These are phyloP conservation scores for Neonectria neomacrospora DNA, from an alignment of 2,329 filamentous ascomycete genomes.

Conservation along the genomic window DNA sequence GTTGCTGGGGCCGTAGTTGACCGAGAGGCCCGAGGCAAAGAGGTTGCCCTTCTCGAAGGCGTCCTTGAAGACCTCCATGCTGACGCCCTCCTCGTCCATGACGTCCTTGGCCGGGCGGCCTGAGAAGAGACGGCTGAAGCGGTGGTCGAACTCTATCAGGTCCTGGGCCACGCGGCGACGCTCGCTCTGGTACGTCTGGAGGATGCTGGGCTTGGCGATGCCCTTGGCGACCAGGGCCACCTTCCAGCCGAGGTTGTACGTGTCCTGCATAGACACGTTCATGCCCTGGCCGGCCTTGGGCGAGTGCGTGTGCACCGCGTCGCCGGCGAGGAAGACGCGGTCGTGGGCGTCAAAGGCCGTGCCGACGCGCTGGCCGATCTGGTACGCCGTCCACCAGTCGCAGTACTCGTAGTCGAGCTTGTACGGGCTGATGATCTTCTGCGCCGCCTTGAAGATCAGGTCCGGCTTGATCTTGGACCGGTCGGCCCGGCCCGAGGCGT, in stretches of 20 bases:
- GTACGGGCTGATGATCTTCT: constrained; percentile 74
- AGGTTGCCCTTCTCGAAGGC: constrained; percentile 68
- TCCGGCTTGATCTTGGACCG: constrained; percentile 72
- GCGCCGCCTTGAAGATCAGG: constrained; percentile 70
- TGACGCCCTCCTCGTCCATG: constrained; percentile 69
- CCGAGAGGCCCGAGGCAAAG: constrained; percentile 37
- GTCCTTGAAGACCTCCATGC: constrained; percentile 70
- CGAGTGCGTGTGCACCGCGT: not conserved
- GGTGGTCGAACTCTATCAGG: constrained; percentile 71
- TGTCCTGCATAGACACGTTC: not conserved
- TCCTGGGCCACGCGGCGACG: not conserved
- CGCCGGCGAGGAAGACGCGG: constrained; percentile 45
- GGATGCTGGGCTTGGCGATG: not conserved
- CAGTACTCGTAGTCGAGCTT: constrained; percentile 71
- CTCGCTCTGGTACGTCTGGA: not conserved
- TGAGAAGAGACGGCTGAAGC: constrained; percentile 64
- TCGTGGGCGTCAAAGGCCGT: constrained; percentile 64
- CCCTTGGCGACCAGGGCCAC: not conserved
- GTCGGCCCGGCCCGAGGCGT: constrained; percentile 51
- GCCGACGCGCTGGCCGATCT: constrained; percentile 73
- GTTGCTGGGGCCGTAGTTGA: constrained; percentile 32
- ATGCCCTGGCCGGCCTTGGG: not conserved
- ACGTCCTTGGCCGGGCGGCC: constrained; percentile 66
- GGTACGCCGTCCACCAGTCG: constrained; percentile 55
- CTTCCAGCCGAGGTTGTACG: not conserved